Evolutionary conservation across 2,329 filamentous ascomycete species (phyloP).

Genomic region (Xylaria sp.): DNA sequence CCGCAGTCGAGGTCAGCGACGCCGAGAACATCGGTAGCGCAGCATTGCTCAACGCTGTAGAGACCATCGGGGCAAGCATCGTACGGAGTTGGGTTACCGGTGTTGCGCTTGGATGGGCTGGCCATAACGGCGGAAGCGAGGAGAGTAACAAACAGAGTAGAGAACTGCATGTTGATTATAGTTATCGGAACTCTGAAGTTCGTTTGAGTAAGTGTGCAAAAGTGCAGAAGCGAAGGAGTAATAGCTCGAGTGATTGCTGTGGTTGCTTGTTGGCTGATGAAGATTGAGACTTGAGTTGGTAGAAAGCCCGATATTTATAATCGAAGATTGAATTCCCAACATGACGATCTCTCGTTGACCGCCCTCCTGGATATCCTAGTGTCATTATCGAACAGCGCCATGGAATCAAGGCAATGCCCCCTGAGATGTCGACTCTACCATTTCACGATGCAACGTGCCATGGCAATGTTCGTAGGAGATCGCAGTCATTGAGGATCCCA

Average conservation of each 20-base stretch:
- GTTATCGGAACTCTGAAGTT: slow-evolving; percentile 34
- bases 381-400: background rate
- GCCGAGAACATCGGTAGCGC: slow-evolving; percentile 56
- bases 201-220: slow-evolving; percentile 37
- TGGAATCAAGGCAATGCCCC: slow-evolving; percentile 22
- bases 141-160: slow-evolving; percentile 43
- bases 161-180: slow-evolving; percentile 46
- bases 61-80: slow-evolving; percentile 54
- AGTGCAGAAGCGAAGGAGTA: slow-evolving; percentile 34
- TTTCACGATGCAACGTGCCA: slow-evolving; percentile 35
- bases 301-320: slow-evolving; percentile 42
- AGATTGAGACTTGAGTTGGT: slow-evolving; percentile 31
- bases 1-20: slow-evolving; percentile 57
- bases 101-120: slow-evolving; percentile 38
- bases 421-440: background rate
- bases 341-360: background rate
- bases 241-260: slow-evolving; percentile 31
- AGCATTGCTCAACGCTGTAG: slow-evolving; percentile 63
- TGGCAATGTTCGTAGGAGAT: background rate
- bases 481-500: slow-evolving; percentile 11
- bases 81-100: slow-evolving; percentile 44
- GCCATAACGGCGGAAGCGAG: slow-evolving; percentile 45
- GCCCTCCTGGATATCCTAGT: background rate
- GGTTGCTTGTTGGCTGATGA: slow-evolving; percentile 36
- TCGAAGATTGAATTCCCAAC: slow-evolving; percentile 21